Evolutionary conservation across 2,329 filamentous ascomycete species (phyloP), one percentile per base, ranked within the genome.

Genomic region (Hypoxylon sp.): DNA sequence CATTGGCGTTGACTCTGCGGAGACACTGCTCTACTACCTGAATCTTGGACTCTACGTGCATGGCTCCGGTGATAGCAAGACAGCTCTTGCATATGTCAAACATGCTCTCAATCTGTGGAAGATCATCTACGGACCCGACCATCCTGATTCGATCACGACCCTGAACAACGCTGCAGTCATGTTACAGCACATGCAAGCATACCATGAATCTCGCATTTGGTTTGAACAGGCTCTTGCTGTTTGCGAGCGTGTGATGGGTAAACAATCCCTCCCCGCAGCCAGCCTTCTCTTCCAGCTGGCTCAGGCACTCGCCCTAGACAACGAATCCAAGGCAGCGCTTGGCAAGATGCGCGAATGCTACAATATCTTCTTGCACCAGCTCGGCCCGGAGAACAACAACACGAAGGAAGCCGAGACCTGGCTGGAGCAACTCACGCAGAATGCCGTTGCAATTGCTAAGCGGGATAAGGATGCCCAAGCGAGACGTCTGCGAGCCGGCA

Each of bases 131-230:
- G 96, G 96, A 32, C 85, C 91, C 30, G 92, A 93, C 75, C 96
- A 99, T 81, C 96, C 96, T 2, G 96, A 99, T 82, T 97, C 94
- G 7, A 98, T 99, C 81, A 99, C 97, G 7, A 98, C 96, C 14
- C 91, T 98, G 81, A 99, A 98, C 87, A 99, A 99, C 77, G 95
- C 93, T 19, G 96, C 96, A 6, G 96, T 99, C 66, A 99, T 99
- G 96, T 89, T 99, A 64, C 96, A 99, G 81, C 91, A 94, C 61
- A 87, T 98, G 74, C 97, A 98, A 85, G 90, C 92, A 67, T 99
- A 97, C 83, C 91, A 95, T 75, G 93, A 97, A 81, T 98, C 95
- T 49, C 91, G 96, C 56, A 86, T 95, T 69, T 99, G 96, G 96
- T 99, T 99, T 77, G 96, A 98, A 81, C 91, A 93, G 71, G 97